Conservation (phyloP, 2,329 filamentous ascomycete species). For the Fusarium lateritium region DNA sequence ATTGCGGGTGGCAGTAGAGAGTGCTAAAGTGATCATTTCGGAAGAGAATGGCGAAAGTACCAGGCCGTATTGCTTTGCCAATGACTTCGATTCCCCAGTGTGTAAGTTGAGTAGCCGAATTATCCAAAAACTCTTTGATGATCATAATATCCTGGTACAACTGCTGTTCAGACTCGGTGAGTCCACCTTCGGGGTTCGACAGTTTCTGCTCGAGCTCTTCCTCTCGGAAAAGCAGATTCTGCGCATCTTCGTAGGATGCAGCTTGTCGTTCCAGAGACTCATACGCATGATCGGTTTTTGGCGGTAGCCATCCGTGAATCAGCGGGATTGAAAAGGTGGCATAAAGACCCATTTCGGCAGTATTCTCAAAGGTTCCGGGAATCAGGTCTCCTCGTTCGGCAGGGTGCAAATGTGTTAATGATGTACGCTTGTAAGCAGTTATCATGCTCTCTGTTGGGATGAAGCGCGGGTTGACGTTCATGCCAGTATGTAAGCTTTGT, state of each 20-base stretch:
- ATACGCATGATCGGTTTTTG: conserved; percentile 75
- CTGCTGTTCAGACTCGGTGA: conserved; percentile 81
- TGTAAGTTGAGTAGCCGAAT: conserved; percentile 90
- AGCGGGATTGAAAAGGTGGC: conserved; percentile 89
- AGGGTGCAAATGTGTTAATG: conserved; percentile 67
- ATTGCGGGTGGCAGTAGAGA: conserved; percentile 87
- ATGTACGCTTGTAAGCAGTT: conserved; percentile 65
- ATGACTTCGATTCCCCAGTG: conserved; percentile 84
- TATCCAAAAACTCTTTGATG: conserved; percentile 86
- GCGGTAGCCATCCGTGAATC: conserved; percentile 93
- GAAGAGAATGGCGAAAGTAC: conserved; percentile 91
- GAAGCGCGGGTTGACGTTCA: conserved; percentile 97
- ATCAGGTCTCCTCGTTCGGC: conserved; percentile 64
- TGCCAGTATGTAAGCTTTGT: conserved; percentile 90
- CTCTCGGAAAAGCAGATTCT: conserved; percentile 89
- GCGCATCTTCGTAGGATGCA: conserved; percentile 90
- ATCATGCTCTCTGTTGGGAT: conserved; percentile 70
- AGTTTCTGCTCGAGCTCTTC: conserved; percentile 90
- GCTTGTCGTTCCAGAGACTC: conserved; percentile 81
- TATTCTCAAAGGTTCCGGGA: conserved; percentile 87
- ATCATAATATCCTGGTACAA: conserved; percentile 85
- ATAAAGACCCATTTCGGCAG: conserved; percentile 90
- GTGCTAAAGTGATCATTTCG: conserved; percentile 98
- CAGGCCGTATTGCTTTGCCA: conserved; percentile 77
- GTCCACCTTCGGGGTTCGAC: conserved; percentile 58